Base-by-base conservation (phyloP, 129 eudicot species). In the Arctium lappa region DNA sequence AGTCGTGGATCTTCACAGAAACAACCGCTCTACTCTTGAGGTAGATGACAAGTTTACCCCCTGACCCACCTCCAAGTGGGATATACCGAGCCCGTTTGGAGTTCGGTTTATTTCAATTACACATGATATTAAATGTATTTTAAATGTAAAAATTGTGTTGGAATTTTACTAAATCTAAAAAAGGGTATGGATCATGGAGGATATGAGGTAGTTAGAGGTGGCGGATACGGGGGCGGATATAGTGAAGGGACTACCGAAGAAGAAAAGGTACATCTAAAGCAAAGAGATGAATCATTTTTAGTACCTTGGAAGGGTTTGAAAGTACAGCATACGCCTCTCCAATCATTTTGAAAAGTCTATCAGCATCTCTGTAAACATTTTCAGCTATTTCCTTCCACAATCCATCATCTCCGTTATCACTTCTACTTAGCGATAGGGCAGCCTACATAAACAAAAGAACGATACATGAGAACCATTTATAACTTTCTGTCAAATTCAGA, bases 251-350 rank as follows among this genome's bases (percentile, higher is more conserved):
- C 65, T 3, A 56, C 71, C 3, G 11, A 65, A 22, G n/a, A 65
- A 65, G 15, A 16, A 34, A 34, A 62, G 27, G 13, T 30, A 31
- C 66, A 8, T 69, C 16, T 69, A 42, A 69, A 66, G 76, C 31
- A 5, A 6, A 60, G 6, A 69, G 18, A 46, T 32, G 11, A 10
- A 76, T 34, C 5, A 74, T 32, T n/a, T 60, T 36, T 65, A 1
- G 33, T 6, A 89, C 94, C 99, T 95, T 90, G 80, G 88, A 60
- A 84, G 91, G 87, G 78, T 91, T 93, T 22, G 97, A 93, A 72
- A 95, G 97, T 8, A 95, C 90, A 38, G 97, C 88, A 88, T 95
- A 95, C n/a, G 97, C 99, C 86, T 95, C 97, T 50, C 97, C 99
- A 48, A 95, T 93, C 97, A 89, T 93, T 87, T 95, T 95, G 82